These are phyloP conservation scores for Fusarium torulosum DNA, from an alignment of 2,329 filamentous ascomycete species.

Conservation along the genomic window DNA sequence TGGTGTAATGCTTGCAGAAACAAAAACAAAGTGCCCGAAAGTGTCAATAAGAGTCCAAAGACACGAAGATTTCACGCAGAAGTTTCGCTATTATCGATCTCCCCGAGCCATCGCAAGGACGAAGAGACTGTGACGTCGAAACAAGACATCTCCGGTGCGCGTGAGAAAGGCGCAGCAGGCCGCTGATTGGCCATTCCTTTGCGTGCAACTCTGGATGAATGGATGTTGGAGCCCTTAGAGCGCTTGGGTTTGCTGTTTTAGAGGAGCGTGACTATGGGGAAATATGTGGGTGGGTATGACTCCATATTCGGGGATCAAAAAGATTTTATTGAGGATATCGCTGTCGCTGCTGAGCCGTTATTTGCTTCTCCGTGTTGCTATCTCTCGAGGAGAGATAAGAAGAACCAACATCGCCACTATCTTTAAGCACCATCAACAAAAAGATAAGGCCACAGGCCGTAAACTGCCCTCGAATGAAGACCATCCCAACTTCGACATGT, in stretches of 20 bases:
- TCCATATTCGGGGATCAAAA: no score
- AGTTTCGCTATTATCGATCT: not conserved
- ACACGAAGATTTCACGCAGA: not conserved
- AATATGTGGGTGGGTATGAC: no score
- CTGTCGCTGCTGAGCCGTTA: no score
- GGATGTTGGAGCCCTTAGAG: no score
- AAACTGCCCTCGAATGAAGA: no score
- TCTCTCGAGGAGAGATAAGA: not conserved
- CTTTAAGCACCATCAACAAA: no score
- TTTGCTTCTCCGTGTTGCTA: not conserved
- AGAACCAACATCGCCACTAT: not conserved
- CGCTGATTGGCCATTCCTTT: not conserved
- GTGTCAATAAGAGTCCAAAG: not conserved
- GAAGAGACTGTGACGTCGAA: not conserved
- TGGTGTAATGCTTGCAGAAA: not conserved
- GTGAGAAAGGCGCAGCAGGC: conserved; percentile 2
- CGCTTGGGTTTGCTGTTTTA: not conserved
- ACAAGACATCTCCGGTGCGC: not conserved
- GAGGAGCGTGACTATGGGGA: not conserved
- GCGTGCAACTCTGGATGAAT: not conserved
- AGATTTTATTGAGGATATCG: no score
- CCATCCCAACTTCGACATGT: no score
- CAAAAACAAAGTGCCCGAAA: not conserved
- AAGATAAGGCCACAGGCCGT: no score
- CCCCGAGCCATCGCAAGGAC: not conserved